Conservation (phyloP, 345 rosid species). For the Aurinia saxatilis region DNA sequence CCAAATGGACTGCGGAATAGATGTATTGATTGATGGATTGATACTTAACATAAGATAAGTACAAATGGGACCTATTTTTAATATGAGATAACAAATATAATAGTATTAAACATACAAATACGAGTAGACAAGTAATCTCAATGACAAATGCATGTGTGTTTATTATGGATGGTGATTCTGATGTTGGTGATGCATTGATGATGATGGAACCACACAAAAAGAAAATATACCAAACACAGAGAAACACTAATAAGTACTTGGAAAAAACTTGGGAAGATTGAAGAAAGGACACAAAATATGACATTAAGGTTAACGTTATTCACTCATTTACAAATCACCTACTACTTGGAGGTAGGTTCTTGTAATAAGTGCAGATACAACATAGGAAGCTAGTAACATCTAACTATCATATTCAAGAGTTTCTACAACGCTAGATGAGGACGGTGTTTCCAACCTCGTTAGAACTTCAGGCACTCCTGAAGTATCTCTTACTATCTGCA, state of each 20-base stretch:
- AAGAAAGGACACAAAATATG: background rate
- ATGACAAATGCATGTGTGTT: background rate
- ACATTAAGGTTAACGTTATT: background rate
- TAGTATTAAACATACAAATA: background rate
- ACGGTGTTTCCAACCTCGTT: slow-evolving; percentile 57
- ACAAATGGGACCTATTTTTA: background rate
- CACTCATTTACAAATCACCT: slow-evolving; percentile 13
- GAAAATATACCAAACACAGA: background rate
- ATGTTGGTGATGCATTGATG: too few species aligned
- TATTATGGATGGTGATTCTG: too few species aligned
- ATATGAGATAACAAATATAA: background rate
- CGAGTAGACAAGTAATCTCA: slow-evolving; percentile 5
- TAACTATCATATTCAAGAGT: slow-evolving; percentile 63
- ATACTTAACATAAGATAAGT: background rate
- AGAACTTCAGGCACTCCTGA: slow-evolving; percentile 85
- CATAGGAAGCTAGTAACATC: slow-evolving; percentile 12
- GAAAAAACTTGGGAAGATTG: background rate
- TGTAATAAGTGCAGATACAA: background rate
- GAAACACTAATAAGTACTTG: background rate
- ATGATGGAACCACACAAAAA: too few species aligned
- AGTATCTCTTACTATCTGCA: slow-evolving; percentile 67
- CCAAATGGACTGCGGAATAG: background rate
- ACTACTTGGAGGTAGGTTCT: slow-evolving; percentile 14
- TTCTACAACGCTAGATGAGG: slow-evolving; percentile 30
- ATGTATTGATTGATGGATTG: background rate